These are phyloP conservation scores for Aspergillus sp. DNA, from an alignment of 2,329 filamentous ascomycete genomes.

Conservation along the genomic window DNA sequence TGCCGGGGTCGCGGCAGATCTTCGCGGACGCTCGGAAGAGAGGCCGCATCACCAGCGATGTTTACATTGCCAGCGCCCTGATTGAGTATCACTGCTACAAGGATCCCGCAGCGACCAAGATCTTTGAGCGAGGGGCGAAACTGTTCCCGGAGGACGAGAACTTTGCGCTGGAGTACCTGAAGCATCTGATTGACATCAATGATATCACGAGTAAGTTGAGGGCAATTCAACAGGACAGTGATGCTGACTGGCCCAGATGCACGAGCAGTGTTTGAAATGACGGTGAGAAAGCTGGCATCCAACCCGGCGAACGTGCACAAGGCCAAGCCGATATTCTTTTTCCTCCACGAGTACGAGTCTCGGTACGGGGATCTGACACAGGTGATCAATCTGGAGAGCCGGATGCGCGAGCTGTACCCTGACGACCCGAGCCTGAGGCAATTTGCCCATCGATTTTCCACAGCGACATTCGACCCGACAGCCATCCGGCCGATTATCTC, in stretches of 20 bases:
- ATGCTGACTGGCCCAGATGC: constrained; percentile 53
- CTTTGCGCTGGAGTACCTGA: constrained; percentile 92
- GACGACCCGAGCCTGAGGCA: constrained; percentile 67
- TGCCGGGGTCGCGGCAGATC: constrained; percentile 69
- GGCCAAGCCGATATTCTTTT: constrained; percentile 75
- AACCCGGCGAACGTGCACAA: constrained; percentile 66
- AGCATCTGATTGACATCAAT: constrained; percentile 83
- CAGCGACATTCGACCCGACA: constrained; percentile 69
- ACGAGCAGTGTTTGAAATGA: constrained; percentile 89
- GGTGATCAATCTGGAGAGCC: constrained; percentile 78
- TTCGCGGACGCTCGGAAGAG: constrained; percentile 82
- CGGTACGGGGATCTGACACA: constrained; percentile 88
- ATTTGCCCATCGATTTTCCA: constrained; percentile 68
- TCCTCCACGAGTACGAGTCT: constrained; percentile 92
- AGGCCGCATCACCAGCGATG: constrained; percentile 83
- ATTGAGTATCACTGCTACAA: constrained; percentile 96
- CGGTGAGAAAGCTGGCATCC: constrained; percentile 68
- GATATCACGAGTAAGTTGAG: constrained; percentile 75
- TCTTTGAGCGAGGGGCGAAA: constrained; percentile 88
- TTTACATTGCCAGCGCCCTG: constrained; percentile 85
- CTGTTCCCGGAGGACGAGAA: constrained; percentile 88
- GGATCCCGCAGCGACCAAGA: constrained; percentile 82
- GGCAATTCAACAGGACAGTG: constrained; percentile 50
- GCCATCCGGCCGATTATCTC: constrained; percentile 75
- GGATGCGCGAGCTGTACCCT: constrained; percentile 90